A percentile compares a stretch with the other conserved stretches of the same genome.
phyloP scores from a whole-genome alignment of 2,329 filamentous ascomycete species.

The Alternaria infectoria region DNA sequence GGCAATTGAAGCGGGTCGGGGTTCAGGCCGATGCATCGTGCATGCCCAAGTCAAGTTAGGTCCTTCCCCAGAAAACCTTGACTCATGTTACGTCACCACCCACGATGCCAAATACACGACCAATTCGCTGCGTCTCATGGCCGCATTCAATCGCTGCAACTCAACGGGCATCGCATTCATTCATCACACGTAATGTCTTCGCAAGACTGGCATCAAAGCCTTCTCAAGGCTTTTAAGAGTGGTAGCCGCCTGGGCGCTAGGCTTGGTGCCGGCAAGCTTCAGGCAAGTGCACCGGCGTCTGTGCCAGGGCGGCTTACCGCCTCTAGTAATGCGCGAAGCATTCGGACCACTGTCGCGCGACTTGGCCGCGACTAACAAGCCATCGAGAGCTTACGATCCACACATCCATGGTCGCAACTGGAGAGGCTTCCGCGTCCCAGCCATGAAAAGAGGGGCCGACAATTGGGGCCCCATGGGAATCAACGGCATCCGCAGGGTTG shows the following conservation, averaged over 20 bases:
- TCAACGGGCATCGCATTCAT: neutral
- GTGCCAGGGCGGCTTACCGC: neutral
- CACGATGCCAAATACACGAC: no score
- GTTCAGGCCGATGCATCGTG: neutral
- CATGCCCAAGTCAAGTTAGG: neutral
- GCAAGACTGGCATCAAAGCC: neutral
- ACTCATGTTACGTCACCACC: neutral
- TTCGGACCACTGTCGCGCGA: neutral
- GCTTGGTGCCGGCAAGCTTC: neutral
- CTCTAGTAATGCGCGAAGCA: neutral
- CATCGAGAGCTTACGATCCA: neutral
- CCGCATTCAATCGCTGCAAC: neutral
- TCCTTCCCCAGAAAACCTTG: neutral
- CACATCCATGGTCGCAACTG: neutral
- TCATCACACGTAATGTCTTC: neutral
- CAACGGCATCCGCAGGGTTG: neutral
- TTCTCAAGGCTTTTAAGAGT: neutral
- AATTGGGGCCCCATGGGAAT: neutral
- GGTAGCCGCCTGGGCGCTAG: neutral
- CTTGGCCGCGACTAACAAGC: neutral
- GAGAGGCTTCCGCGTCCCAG: neutral
- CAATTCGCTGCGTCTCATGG: neutral
- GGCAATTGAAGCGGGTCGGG: neutral
- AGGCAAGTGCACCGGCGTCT: neutral
- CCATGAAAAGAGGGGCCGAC: neutral